These are phyloP conservation scores for Blumeriella jaapii DNA, from an alignment of 2,329 filamentous ascomycete species.

Conservation along the genomic window DNA sequence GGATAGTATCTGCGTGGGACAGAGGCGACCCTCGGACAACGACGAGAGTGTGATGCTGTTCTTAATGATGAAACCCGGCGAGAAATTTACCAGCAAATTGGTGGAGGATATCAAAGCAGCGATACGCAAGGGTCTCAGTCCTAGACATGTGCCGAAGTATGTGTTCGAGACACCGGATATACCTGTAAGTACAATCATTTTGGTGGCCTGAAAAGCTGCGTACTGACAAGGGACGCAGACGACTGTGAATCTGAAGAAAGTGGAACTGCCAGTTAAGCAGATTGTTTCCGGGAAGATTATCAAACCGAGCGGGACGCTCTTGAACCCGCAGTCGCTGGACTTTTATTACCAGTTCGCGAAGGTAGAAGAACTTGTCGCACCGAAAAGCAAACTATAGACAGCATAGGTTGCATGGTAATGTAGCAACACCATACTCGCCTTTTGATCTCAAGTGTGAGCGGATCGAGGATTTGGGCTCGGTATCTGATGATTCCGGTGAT, in stretches of 20 bases:
- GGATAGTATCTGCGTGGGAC: conserved; percentile 72
- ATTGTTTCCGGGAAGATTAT: conserved; percentile 67
- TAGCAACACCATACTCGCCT: too few relatives aligned
- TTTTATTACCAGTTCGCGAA: conserved; percentile 72
- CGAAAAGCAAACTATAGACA: conserved; percentile 37
- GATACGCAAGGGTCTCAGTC: conserved; percentile 55
- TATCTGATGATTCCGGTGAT: too few relatives aligned
- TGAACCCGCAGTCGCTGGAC: conserved; percentile 64
- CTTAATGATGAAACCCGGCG: conserved; percentile 46
- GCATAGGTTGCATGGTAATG: too few relatives aligned
- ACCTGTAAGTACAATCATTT: conserved; percentile 43
- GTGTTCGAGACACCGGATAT: conserved; percentile 74
- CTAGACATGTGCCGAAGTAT: conserved; percentile 66
- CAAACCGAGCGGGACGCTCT: conserved; percentile 63
- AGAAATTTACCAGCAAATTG: conserved; percentile 41
- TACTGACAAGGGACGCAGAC: conserved; percentile 36
- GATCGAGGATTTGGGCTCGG: too few relatives aligned
- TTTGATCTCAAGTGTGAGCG: too few relatives aligned
- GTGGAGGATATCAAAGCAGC: conserved; percentile 48
- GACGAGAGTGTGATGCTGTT: conserved; percentile 51
- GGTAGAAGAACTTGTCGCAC: conserved; percentile 46
- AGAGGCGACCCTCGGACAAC: conserved; percentile 48
- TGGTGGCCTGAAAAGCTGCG: background rate
- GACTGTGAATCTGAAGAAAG: conserved; percentile 77
- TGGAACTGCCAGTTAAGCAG: conserved; percentile 73